Base-by-base conservation (phyloP, 1,284 basidiomycete species). In the Heterobasidion parviporum region DNA sequence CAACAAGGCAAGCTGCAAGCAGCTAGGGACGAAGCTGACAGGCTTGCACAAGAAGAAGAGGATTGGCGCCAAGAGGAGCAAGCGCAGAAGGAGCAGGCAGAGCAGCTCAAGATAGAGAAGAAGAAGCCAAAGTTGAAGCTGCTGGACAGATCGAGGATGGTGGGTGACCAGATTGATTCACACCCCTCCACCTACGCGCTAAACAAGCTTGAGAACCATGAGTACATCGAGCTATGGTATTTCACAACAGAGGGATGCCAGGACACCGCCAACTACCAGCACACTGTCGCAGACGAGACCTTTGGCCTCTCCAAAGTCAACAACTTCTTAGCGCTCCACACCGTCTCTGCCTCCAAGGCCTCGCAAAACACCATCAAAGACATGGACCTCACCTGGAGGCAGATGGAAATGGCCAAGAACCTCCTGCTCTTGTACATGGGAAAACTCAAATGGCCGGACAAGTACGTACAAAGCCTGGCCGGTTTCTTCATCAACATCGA, bases 151-250 rank as follows among this genome's bases (percentile, higher is more conserved):
- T 26, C 20, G 20, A 26, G 20, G 20, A 41, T 5, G 38, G 38
- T 41, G 10, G 38, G 15, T 15, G 38, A 41, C 47, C 20, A 20
- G 7, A 15, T 49, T 8, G 47, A 14, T 20, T 12, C 47, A 26
- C n/a, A n/a, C 7, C 61, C 62, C 0, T 64, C 61, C 0, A 50
- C 53, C 1, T 69, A 58, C 43, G 64, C 67, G 1, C 10, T 69
- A 2, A 50, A 60, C 6, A 68, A 67, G 41, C 52, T 70, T 8
- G 8, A 55, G 0, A 52, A 61, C 1, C 56, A 56, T 6, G 64
- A 69, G 20, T 68, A 61, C 34, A 34, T 66, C 5, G 66, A 70
- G 9, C 54, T 67, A 0, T 68, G 60, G 55, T 68, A 70, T 50
- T 69, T 69, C 59, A 62, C 66, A 0, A 48, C 35, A 0, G 58